Evolutionary conservation across 345 rosid genomes (phyloP).

Genomic region (Jatropha curcas): DNA sequence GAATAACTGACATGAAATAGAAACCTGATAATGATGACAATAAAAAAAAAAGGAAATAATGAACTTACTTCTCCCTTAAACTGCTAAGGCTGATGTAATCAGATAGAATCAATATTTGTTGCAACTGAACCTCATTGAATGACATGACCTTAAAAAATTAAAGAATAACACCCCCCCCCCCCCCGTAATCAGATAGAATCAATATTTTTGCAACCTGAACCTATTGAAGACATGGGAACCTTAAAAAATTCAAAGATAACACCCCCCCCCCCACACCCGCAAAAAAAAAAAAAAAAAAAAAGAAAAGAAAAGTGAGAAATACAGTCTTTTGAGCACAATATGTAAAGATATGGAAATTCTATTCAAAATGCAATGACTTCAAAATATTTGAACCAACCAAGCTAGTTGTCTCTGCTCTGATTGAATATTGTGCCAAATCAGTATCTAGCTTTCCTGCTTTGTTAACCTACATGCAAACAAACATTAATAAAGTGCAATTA

Average conservation of each 20-base stretch:
- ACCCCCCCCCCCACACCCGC: no score
- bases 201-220: no score
- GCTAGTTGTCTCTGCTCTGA: constrained; percentile 60
- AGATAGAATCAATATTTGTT: constrained; percentile 57
- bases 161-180: background rate
- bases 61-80: constrained; percentile 79
- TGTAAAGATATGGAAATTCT: background rate
- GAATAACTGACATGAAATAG: background rate
- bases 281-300: constrained; percentile 8
- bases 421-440: constrained; percentile 75
- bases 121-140: constrained; percentile 76
- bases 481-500: background rate
- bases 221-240: no score
- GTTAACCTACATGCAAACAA: constrained; percentile 50
- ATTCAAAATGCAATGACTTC: constrained; percentile 4
- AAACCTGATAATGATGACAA: constrained; percentile 3
- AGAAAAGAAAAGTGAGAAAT: background rate
- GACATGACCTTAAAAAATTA: constrained; percentile 49
- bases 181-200: no score
- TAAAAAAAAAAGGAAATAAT: constrained; percentile 1
- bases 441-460: constrained; percentile 68
- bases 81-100: constrained; percentile 70
- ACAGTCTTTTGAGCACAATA: no score
- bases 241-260: no score
- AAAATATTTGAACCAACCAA: constrained; percentile 56